phyloP scores from a whole-genome alignment of 352 stramenopile genomes.

The Phytopythium boreale region DNA sequence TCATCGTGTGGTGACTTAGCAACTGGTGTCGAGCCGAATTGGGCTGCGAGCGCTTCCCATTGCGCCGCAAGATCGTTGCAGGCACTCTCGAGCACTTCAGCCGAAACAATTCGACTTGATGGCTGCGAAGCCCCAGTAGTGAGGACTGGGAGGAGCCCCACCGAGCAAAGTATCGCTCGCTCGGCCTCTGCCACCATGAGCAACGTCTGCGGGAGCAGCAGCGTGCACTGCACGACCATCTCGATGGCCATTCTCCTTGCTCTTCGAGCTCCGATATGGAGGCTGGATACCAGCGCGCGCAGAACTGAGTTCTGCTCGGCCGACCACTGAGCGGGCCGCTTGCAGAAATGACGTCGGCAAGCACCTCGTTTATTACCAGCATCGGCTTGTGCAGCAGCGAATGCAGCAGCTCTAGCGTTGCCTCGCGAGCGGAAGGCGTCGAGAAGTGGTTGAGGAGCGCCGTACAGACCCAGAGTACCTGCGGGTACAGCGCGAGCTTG shows the following conservation, averaged over 20 bases:
- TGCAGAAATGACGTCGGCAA: slow-evolving; percentile 47
- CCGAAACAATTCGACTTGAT: neutral
- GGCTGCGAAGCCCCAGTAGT: neutral
- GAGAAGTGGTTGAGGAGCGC: slow-evolving; percentile 62
- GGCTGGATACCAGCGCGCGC: slow-evolving; percentile 37
- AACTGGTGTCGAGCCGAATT: no score
- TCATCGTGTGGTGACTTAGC: neutral
- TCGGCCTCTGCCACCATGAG: slow-evolving; percentile 30
- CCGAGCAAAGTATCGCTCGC: slow-evolving; percentile 41
- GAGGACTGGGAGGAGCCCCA: slow-evolving; percentile 34
- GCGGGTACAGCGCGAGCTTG: slow-evolving; percentile 66
- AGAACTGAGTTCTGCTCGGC: slow-evolving; percentile 40
- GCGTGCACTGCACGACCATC: slow-evolving; percentile 14
- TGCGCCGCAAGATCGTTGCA: neutral
- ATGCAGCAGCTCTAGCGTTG: slow-evolving; percentile 38
- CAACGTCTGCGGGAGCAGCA: slow-evolving; percentile 29
- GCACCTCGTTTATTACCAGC: slow-evolving; percentile 37
- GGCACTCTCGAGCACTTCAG: neutral
- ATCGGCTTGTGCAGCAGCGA: slow-evolving; percentile 40
- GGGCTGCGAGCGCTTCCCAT: neutral
- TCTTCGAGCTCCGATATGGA: slow-evolving; percentile 11
- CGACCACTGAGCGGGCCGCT: slow-evolving; percentile 48
- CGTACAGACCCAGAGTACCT: slow-evolving; percentile 71
- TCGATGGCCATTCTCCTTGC: slow-evolving; percentile 18
- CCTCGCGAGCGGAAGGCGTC: slow-evolving; percentile 17